Base-by-base conservation (phyloP, 2,329 filamentous ascomycete species). In the Calonectria pauciramosa region DNA sequence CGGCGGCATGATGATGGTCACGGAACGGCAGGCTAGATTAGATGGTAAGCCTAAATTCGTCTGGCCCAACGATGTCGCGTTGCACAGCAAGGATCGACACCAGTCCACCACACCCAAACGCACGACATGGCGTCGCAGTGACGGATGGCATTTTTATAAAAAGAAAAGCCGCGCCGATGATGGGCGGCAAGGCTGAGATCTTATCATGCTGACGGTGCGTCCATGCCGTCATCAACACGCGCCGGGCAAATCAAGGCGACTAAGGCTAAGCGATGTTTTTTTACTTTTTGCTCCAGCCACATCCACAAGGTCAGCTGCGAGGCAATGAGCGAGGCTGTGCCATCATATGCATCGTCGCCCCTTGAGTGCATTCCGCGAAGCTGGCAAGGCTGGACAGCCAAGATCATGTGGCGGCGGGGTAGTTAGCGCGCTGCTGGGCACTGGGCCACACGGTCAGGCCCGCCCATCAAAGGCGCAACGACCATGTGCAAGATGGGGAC, bases 1-100 rank as follows among this genome's bases (percentile, higher is more conserved):
- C 78, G 69, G 76, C 65, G 73, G 72, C 79, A 78, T 81, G 79
- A 81, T 80, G 71, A 65, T 72, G 73, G 73, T 69, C 49, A 75
- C 69, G 52, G 26, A 70, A 38, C 26, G 34, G 56, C 32, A 14
- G 26, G 28, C 23, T 23, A 70, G 34, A 54, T 54, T 23, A 70
- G 34, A 54, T 54, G 23, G 34, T 5, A 52, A 51, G 60, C 14
- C 36, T 41, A 44, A 52, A 36, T 38, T n/a, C 26, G 41, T 41
- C 1, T 41, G 23, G 13, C 6, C 56, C 56, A 63, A 63, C 56
- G 36, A 30, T n/a, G 10, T 47, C n/a, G 44, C 26, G 26, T 28
- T 54, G 26, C 20, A 32, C 60, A 7, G 26, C 26, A 49, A 13
- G 18, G 60, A 49, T 30, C 38, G 8, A 10, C 60, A 28, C 38